Evolutionary conservation across 2,329 filamentous ascomycete genomes (phyloP), one percentile per base, ranked within the genome.

Genomic region (Aspergillus floridensis): DNA sequence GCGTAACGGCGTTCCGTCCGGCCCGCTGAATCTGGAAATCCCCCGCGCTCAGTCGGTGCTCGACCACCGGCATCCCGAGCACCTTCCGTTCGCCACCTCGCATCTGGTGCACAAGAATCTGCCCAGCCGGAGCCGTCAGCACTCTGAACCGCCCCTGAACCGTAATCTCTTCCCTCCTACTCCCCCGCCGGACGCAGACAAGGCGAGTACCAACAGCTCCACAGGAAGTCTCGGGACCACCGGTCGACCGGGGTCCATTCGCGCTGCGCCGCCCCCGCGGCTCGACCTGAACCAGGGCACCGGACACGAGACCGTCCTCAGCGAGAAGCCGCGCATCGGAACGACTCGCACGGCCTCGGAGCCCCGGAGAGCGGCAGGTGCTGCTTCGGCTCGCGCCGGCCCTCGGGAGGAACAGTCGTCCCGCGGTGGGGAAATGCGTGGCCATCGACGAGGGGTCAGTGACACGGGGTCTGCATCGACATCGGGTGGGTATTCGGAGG

Each of bases 131-230:
- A 78, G 79, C 65, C 85, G 90, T 70, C 91, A 96, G 69, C 91
- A 95, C 71, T 95, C 91, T 19, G 92, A 95, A 71, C 91, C 92
- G 8, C 91, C 91, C 0, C 80, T 87, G 64, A 86, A 85, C 72
- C 87, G 92, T 68, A 91, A 90, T 68, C 85, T 93, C 63, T 97
- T 98, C 79, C 95, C 95, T 19, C 95, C 95, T n/a, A 98, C 95
- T n/a, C 95, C 95, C 46, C 95, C 95, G 6, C 95, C 95, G 5
- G 95, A 99, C 80, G 85, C 86, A 63, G 92, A 97, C 66, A 89
- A 88, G 69, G 76, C 67, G 16, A 74, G 66, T 55, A 66, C 64
- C 50, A 69, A 67, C 44, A 70, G 66, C 48, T 70, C 74, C 41
- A 61, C 62, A 48, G 63, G 61, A 44, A 60, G 62, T 65, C 63